Base-by-base conservation (phyloP, 306 rosid genomes). In the Cicer bijugum region DNA sequence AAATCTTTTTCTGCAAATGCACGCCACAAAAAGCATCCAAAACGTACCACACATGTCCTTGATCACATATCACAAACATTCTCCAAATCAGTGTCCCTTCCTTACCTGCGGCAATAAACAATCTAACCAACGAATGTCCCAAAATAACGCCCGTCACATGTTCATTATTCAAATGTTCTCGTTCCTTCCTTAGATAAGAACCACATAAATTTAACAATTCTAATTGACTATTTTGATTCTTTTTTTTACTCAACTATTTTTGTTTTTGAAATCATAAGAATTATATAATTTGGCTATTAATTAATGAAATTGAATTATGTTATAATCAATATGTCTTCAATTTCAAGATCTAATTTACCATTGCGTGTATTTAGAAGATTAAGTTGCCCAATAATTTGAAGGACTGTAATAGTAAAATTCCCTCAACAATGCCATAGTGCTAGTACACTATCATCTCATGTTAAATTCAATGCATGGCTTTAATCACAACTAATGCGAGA, bases 1-100 rank as follows among this genome's bases (percentile, higher is more conserved):
- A 57, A 58, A 58, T 58, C 35, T 0, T 69, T 67, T 68, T 43
- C 64, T 46, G 81, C 53, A 59, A 57, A 77, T 69, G 70, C 81
- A 77, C 81, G 75, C 75, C 81, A 77, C 69, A 68, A 17, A 46
- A 57, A 57, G 51, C 61, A 11, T 56, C 44, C 10, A 44, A 55
- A 66, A 46, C 48, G 12, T 47, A 39, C 35, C 67, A 66, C 69
- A 2, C 50, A 57, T 20, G 38, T 42, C 40, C n/a, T 44, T 7
- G 9, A 43, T 42, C 48, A 55, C 4, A 53, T 39, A 45, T 9
- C 6, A 46, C 51, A 46, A 0, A 46, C 51, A 46, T 43, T 35
- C 10, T 37, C 37, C 62, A 9, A 6, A 2, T 56, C 67, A 42
- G 12, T 58, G 37, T 20, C 19, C 35, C 35, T 28, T 28, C 43